Evolutionary conservation across 306 rosid species (phyloP).

Genomic region (Rosa persica): DNA sequence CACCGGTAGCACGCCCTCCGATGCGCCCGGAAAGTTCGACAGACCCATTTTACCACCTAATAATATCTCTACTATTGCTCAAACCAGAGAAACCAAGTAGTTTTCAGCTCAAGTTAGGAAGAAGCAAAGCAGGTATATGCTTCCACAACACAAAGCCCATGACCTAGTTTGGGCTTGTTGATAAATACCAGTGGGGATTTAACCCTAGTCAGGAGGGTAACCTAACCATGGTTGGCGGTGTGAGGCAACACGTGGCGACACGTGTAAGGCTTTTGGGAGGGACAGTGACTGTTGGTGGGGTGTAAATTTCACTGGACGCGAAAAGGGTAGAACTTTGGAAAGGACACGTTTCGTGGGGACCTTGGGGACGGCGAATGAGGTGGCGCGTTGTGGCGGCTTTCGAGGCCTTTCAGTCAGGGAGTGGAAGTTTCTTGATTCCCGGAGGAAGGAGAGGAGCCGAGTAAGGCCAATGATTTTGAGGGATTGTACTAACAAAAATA

Average conservation of each 20-base stretch:
- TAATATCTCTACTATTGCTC: background rate
- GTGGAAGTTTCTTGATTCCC: constrained; percentile 41
- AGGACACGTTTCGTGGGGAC: constrained; percentile 43
- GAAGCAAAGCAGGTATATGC: background rate
- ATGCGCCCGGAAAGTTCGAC: constrained; percentile 52
- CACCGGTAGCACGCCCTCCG: constrained; percentile 60
- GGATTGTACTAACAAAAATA: too few species aligned
- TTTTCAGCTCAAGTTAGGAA: background rate
- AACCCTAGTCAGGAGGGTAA: background rate
- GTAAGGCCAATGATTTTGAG: background rate
- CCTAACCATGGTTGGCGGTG: constrained; percentile 20
- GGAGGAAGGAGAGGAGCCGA: background rate
- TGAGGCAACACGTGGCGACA: constrained; percentile 45
- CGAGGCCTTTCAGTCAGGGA: background rate
- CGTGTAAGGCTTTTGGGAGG: constrained; percentile 32
- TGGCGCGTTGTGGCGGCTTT: constrained; percentile 34
- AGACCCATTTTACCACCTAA: constrained; percentile 53
- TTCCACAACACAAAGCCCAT: background rate
- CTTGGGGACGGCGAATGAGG: constrained; percentile 35
- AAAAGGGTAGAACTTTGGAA: constrained; percentile 18
- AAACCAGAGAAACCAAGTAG: background rate
- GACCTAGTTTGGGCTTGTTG: background rate
- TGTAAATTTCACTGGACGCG: constrained; percentile 22
- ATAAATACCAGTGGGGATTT: background rate
- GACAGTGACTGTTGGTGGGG: too few species aligned